phyloP scores from a whole-genome alignment of 2,329 filamentous ascomycete genomes.

The Botryotinia calthae region DNA sequence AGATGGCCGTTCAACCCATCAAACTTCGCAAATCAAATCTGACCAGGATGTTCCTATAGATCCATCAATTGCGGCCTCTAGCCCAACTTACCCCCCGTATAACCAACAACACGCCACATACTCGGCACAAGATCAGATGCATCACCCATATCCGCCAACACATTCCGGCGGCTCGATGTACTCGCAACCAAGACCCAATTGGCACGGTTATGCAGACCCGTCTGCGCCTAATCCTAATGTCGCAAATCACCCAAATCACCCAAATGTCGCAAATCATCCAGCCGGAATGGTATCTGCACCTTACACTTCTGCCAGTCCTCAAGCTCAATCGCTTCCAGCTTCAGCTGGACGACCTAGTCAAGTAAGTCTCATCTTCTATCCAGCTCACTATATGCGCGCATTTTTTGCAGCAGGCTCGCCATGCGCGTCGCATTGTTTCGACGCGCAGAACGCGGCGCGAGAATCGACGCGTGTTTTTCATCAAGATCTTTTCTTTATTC shows the following conservation, averaged over 20 bases:
- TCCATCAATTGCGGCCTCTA: slow-evolving; percentile 92
- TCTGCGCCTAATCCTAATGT: slow-evolving; percentile 23
- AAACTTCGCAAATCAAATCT: slow-evolving; percentile 79
- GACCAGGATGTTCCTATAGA: slow-evolving; percentile 98
- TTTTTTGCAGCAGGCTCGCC: not conserved
- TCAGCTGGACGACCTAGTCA: not conserved
- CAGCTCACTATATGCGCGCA: not conserved
- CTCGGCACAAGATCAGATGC: slow-evolving; percentile 80
- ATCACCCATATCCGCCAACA: slow-evolving; percentile 68
- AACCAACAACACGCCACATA: slow-evolving; percentile 79
- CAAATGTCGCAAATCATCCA: not conserved
- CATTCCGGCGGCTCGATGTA: slow-evolving; percentile 58
- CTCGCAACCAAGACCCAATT: slow-evolving; percentile 69
- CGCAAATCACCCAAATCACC: slow-evolving; percentile 42
- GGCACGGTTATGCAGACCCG: slow-evolving; percentile 61
- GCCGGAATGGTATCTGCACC: not conserved
- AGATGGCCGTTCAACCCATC: slow-evolving; percentile 72
- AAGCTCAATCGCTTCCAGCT: not conserved
- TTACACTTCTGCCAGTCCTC: not conserved
- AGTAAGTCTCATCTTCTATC: not conserved
- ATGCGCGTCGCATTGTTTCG: not conserved
- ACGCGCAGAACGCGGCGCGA: slow-evolving; percentile 22
- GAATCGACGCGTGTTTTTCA: not conserved
- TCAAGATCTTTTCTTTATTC: slow-evolving; percentile 21
- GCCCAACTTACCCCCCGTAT: slow-evolving; percentile 82